These are phyloP conservation scores for Saccharomyces kudriavzevii DNA, from an alignment of 805 yeast species.

Conservation along the genomic window DNA sequence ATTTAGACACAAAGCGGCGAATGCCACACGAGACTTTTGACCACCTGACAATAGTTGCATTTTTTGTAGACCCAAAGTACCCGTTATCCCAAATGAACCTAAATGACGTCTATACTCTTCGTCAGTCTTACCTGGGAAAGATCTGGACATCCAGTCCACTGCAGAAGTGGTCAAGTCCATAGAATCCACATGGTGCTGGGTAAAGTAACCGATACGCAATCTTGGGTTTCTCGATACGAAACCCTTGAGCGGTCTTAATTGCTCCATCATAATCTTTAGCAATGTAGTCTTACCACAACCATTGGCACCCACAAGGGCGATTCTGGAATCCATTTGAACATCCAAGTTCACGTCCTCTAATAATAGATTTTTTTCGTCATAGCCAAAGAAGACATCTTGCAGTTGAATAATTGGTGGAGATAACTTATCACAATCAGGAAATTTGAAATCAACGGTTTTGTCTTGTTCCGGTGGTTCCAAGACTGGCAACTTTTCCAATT, in stretches of 20 bases:
- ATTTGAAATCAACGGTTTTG: constrained; percentile 70
- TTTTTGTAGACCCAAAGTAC: constrained; percentile 84
- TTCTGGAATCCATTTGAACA: constrained; percentile 87
- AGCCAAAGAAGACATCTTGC: constrained; percentile 81
- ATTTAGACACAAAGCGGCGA: constrained; percentile 84
- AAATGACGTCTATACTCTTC: constrained; percentile 95
- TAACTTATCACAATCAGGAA: constrained; percentile 89
- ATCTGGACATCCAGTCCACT: constrained; percentile 86
- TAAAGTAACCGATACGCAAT: constrained; percentile 89
- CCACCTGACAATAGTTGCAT: constrained; percentile 92
- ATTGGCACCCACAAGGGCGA: constrained; percentile 96
- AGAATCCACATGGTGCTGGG: constrained; percentile 97
- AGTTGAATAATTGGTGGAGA: constrained; percentile 92
- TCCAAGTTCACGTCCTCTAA: constrained; percentile 76
- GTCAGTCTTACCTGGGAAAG: constrained; percentile 87
- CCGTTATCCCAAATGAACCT: constrained; percentile 96
- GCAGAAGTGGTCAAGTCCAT: constrained; percentile 84
- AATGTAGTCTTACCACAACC: constrained; percentile 99
- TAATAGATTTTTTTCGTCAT: constrained; percentile 54
- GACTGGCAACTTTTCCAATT: constrained; percentile 86
- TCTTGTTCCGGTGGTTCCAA: constrained; percentile 94
- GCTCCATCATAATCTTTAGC: constrained; percentile 77
- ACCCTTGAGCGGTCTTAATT: constrained; percentile 67
- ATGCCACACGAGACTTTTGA: constrained; percentile 96
- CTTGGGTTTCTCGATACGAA: constrained; percentile 73